These are phyloP conservation scores for Globisporangium nagaii DNA, from an alignment of 352 stramenopile species.

Conservation along the genomic window DNA sequence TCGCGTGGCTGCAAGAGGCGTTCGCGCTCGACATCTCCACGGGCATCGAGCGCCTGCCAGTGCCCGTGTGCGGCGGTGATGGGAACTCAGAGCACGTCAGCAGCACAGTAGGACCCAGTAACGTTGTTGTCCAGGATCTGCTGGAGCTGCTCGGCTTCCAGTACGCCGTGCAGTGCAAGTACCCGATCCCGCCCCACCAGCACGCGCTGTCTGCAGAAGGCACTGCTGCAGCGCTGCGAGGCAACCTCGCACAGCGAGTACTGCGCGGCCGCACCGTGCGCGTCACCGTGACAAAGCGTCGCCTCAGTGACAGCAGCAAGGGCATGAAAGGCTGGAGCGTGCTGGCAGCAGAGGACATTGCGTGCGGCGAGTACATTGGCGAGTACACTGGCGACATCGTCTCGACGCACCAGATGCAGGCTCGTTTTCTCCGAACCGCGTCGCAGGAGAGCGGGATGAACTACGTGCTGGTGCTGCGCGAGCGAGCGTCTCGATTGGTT, in stretches of 20 bases:
- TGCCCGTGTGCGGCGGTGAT: background rate
- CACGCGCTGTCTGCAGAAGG: slow-evolving; percentile 23
- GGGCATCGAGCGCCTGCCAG: background rate
- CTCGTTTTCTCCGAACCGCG: slow-evolving; percentile 26
- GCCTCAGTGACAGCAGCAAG: background rate
- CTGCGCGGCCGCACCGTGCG: slow-evolving; percentile 19
- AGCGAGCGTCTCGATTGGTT: slow-evolving; percentile 10
- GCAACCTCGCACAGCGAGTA: slow-evolving; percentile 19
- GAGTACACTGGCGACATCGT: slow-evolving; percentile 68
- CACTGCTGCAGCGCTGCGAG: slow-evolving; percentile 8
- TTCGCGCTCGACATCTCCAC: slow-evolving; percentile 4
- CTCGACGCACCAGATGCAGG: slow-evolving; percentile 30
- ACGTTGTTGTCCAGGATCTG: slow-evolving; percentile 1
- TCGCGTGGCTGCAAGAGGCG: background rate
- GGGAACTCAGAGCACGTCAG: background rate
- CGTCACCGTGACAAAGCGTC: slow-evolving; percentile 21
- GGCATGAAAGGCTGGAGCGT: slow-evolving; percentile 59
- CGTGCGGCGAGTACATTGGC: slow-evolving; percentile 28
- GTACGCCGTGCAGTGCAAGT: slow-evolving; percentile 23
- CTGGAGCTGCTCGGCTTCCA: slow-evolving; percentile 20
- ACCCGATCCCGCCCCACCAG: slow-evolving; percentile 12
- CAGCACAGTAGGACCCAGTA: too few relatives aligned
- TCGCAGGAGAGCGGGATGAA: slow-evolving; percentile 20
- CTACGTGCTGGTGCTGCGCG: slow-evolving; percentile 54
- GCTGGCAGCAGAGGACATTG: slow-evolving; percentile 24